Evolutionary conservation across 1,284 basidiomycete genomes (phyloP), one percentile per base, ranked within the genome.

Genomic region (Marasmius tenuissimus): DNA sequence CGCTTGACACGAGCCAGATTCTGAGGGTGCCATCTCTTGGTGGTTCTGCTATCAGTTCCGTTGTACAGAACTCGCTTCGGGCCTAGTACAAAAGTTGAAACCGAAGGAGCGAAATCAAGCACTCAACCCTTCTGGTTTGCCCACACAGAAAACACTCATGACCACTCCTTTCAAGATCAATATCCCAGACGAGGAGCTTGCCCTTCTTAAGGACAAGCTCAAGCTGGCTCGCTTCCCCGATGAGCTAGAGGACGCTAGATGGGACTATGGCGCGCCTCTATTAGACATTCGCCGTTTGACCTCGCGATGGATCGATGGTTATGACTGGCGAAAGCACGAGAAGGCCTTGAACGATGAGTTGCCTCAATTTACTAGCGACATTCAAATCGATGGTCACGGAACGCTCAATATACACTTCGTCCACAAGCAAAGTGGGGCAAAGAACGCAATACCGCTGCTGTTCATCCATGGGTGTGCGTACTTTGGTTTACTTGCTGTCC

Each of bases 381-480:
- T 50, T 22, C 14, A 42, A 20, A 8, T 50, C 2, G 48, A 50
- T 3, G 48, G 8, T 11, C 48, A 50, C 20, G 48, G 48, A 12
- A 42, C 40, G n/a, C 6, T 42, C 1, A 72, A 70, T 1, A 70
- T 81, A 20, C 81, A 81, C 57, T 63, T 58, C n/a, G 62, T 63
- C 1, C 62, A 63, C 34, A 51, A 61, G 50, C 57, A 48, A 68
- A 81, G 76, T 60, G 61, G 62, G 18, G 65, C 68, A 1, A 39
- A 65, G 9, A 67, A 72, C 39, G 81, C 81, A 0, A 79, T 82
- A 38, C 81, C 81, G 0, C 60, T 83, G 6, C 68, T 83, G n/a
- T 82, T 78, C 64, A 73, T 79, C 8, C 81, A 82, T 33, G 81
- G 81, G 20, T 82, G 81, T 81, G 64, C 38, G 80, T 73, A 11